Evolutionary conservation across 2,329 filamentous ascomycete species (phyloP).

Genomic region (Fusarium duplospermum): DNA sequence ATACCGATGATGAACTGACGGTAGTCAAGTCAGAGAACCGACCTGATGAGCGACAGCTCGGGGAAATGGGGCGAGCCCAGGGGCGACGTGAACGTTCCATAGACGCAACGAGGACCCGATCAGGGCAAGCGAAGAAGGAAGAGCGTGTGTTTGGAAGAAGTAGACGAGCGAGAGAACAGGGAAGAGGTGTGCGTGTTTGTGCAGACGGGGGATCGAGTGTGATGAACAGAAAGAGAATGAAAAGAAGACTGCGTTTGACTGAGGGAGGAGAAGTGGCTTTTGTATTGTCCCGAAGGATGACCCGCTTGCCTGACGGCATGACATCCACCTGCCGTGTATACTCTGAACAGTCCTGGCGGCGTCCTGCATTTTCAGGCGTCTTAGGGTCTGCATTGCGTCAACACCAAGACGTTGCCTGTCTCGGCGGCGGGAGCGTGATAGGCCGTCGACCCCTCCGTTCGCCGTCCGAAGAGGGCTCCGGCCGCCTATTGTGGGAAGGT

Average conservation of each 20-base stretch:
- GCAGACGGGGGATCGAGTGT: background rate
- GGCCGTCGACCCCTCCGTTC: conserved; percentile 4
- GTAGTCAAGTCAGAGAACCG: background rate
- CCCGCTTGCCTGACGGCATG: background rate
- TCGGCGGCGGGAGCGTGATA: conserved; percentile 5
- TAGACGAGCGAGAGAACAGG: background rate
- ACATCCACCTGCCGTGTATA: conserved; percentile 3
- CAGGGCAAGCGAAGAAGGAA: background rate
- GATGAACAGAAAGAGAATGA: background rate
- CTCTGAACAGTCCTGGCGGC: conserved; percentile 4
- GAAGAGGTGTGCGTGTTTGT: background rate
- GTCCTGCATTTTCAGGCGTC: background rate
- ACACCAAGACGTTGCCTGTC: conserved; percentile 1
- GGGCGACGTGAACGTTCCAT: conserved; percentile 23
- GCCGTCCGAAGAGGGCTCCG: background rate
- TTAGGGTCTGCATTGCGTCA: conserved; percentile 12
- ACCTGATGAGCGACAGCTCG: background rate
- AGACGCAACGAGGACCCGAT: conserved; percentile 22
- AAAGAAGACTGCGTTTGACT: conserved; percentile 1
- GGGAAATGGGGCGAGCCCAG: conserved; percentile 7
- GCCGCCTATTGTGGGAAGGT: background rate
- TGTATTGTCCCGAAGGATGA: background rate
- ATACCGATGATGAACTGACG: background rate
- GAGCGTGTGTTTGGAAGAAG: background rate
- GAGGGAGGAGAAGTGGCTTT: background rate